These are phyloP conservation scores for Acidomyces sp. DNA, from an alignment of 495 filamentous ascomycete species.

Conservation along the genomic window DNA sequence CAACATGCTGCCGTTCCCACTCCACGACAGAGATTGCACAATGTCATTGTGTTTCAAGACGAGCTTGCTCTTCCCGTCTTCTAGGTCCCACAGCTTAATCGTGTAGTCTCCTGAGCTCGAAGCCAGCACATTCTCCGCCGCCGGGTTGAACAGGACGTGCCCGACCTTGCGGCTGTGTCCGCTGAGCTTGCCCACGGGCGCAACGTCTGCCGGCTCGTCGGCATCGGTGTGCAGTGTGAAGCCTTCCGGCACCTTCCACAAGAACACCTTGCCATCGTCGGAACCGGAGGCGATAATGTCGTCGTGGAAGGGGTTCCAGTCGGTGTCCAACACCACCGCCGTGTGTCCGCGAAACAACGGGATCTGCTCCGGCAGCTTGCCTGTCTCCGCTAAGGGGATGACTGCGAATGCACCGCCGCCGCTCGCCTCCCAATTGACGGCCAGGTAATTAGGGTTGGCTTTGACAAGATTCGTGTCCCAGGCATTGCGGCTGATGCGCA, in stretches of 20 bases:
- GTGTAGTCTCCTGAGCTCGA: slow-evolving; percentile 91
- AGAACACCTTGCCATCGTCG: slow-evolving; percentile 88
- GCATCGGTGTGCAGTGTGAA: slow-evolving; percentile 74
- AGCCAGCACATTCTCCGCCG: slow-evolving; percentile 89
- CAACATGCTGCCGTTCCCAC: slow-evolving; percentile 73
- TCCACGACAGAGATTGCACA: slow-evolving; percentile 93
- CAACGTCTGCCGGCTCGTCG: slow-evolving; percentile 69
- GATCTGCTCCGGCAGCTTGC: slow-evolving; percentile 80
- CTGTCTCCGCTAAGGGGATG: slow-evolving; percentile 77
- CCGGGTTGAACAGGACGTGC: slow-evolving; percentile 93
- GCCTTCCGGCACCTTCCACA: slow-evolving; percentile 86
- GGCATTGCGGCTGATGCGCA: slow-evolving; percentile 87
- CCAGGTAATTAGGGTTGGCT: slow-evolving; percentile 90
- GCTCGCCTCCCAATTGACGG: slow-evolving; percentile 96
- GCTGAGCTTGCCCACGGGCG: slow-evolving; percentile 62
- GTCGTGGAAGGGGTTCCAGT: slow-evolving; percentile 97
- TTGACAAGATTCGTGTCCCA: slow-evolving; percentile 97
- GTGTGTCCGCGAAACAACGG: slow-evolving; percentile 94
- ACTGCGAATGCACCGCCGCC: slow-evolving; percentile 96
- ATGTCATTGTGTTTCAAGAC: slow-evolving; percentile 77
- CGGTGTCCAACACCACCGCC: slow-evolving; percentile 87
- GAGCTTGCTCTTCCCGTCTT: slow-evolving; percentile 56
- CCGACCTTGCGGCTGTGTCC: slow-evolving; percentile 84
- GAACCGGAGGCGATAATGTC: slow-evolving; percentile 83
- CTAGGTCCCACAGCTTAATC: slow-evolving; percentile 91